Evolutionary conservation across 2,329 filamentous ascomycete genomes (phyloP), one percentile per base, ranked within the genome.

Genomic region (Diatrype stigma): DNA sequence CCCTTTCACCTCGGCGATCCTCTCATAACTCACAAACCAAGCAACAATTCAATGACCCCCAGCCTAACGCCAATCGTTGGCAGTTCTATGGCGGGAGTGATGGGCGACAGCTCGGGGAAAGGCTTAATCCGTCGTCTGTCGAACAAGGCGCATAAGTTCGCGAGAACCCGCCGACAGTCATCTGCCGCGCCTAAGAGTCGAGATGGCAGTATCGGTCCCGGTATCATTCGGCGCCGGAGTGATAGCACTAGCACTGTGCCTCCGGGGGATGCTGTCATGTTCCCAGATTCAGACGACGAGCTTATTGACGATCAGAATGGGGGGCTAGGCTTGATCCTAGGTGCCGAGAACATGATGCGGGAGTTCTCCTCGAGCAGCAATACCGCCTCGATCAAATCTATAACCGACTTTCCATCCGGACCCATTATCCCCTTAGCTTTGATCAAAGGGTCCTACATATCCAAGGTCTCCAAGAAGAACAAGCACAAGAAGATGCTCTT

Each of bases 161-260:
- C 84, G 66, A 72, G 70, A 37, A 80, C 86, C 53, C 84, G 91
- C 56, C 81, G 92, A 54, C 86, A 87, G 55, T 95, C 90, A 16
- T 91, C 89, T 2, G 86, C 86, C 1, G 81, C 87, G 42, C 82
- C 87, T 19, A 84, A 85, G 54, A 90, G 87, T 66, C 85, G 92
- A 40, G 91, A 96, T 64, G 86, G 89, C 55, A 96, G 92, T 65
- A 86, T 91, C 23, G 94, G 94, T 0, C 94, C 94, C 2, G 87
- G 91, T 50, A 88, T 96, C 48, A 83, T 96, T 69, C 85, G 93
- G 55, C 81, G 90, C 51, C 85, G 92, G 58, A 96, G 92, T 68
- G 91, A 95, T 68, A 96, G 92, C 73, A 94, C 89, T 69, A 89
- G 83, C 57, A 86, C 86, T 6, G 77, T 79, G 7, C 81, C 83